Evolutionary conservation across 2,329 filamentous ascomycete genomes (phyloP).

Genomic region (Aspergillus eucalypticola): DNA sequence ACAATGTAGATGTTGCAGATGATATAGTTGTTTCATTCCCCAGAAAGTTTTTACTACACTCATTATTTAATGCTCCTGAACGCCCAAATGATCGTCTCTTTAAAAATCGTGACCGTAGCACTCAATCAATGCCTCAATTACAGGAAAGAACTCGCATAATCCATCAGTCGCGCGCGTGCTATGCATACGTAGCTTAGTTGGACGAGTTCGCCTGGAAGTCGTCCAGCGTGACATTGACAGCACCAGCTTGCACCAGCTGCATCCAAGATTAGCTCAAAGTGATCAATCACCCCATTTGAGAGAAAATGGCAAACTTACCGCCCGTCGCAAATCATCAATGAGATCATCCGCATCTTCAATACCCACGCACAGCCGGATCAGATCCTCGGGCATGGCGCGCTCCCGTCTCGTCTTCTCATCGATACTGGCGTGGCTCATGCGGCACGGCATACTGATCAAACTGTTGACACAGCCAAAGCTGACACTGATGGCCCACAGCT

Average conservation of each 20-base stretch:
- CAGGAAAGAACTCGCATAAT: background rate
- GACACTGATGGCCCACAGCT: constrained; percentile 92
- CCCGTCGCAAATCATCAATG: constrained; percentile 87
- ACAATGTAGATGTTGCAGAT: background rate
- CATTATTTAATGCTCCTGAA: background rate
- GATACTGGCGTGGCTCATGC: constrained; percentile 99
- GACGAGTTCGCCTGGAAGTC: constrained; percentile 66
- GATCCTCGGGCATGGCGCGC: constrained; percentile 91
- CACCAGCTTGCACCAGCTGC: constrained; percentile 88
- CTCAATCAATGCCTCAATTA: background rate
- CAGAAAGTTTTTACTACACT: background rate
- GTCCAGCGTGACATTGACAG: constrained; percentile 81
- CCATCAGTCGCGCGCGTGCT: background rate
- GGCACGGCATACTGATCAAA: constrained; percentile 98
- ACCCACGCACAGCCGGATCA: constrained; percentile 91
- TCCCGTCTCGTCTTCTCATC: constrained; percentile 89
- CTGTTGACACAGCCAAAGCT: constrained; percentile 98
- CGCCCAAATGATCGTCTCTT: background rate
- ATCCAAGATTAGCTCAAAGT: constrained; percentile 18
- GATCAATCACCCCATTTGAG: background rate
- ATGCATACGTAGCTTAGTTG: constrained; percentile 15
- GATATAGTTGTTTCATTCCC: background rate
- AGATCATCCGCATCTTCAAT: constrained; percentile 92
- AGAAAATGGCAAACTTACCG: constrained; percentile 62
- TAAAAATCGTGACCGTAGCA: background rate